Evolutionary conservation across 345 rosid species (phyloP).

Genomic region (Syzygium oleosum): DNA sequence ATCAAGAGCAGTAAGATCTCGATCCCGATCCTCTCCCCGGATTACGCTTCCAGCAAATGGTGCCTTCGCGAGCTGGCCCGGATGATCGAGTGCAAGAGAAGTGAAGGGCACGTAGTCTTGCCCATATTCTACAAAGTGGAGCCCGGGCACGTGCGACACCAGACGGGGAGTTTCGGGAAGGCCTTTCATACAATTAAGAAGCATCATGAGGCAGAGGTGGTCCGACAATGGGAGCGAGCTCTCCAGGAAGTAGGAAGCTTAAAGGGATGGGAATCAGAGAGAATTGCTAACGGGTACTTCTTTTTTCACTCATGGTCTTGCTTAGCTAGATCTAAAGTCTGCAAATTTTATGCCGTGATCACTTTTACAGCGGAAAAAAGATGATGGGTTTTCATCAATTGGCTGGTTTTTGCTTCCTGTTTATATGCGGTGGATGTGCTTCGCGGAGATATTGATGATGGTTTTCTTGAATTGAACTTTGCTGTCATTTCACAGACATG

Average conservation of each 20-base stretch:
- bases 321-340: not conserved
- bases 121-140: slow-evolving; percentile 1
- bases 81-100: not conserved
- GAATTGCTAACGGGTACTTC: not conserved
- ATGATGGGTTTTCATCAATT: not conserved
- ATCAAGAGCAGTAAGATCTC: not conserved
- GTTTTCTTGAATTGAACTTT: not conserved
- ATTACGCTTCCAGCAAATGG: slow-evolving; percentile 1
- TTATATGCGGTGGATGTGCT: not conserved
- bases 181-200: not conserved
- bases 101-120: not conserved
- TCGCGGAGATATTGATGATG: not conserved
- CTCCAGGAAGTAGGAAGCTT: not conserved
- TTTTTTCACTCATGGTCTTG: not conserved
- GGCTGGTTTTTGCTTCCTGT: not conserved
- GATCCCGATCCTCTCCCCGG: not conserved
- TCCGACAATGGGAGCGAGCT: not conserved
- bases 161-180: not conserved
- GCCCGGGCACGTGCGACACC: not conserved
- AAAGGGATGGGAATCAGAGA: not conserved
- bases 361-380: not conserved
- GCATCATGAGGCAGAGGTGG: not conserved
- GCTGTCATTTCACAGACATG: not conserved
- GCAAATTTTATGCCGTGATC: not conserved
- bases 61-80: not conserved